Evolutionary conservation across 2,329 filamentous ascomycete genomes (phyloP).

Genomic region (Colletotrichum orbiculare): DNA sequence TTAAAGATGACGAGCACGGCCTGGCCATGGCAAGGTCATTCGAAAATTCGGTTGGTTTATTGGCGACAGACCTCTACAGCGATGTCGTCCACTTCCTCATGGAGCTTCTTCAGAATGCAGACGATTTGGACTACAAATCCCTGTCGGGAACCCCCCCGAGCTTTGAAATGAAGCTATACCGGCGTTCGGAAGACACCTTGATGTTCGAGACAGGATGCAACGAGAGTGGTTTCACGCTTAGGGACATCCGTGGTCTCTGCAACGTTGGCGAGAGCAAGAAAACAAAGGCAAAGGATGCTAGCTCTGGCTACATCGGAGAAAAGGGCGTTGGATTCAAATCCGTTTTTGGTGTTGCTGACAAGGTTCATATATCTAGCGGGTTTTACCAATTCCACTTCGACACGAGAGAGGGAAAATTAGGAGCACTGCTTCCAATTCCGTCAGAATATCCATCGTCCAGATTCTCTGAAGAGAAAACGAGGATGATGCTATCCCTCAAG

Average conservation of each 20-base stretch:
- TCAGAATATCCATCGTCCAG: background rate
- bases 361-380: conserved; percentile 49
- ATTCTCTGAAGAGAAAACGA: background rate
- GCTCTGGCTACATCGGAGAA: conserved; percentile 56
- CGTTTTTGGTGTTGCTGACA: conserved; percentile 58
- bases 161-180: too few species aligned
- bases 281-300: conserved; percentile 40
- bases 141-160: too few species aligned
- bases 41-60: too few species aligned
- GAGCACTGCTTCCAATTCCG: background rate
- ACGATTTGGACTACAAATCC: too few species aligned
- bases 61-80: too few species aligned
- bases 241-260: conserved; percentile 59
- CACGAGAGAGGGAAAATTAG: background rate
- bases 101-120: too few species aligned
- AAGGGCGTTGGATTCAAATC: conserved; percentile 66
- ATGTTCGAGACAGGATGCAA: conserved; percentile 60
- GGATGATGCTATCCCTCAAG: background rate
- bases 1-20: too few species aligned
- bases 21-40: too few species aligned
- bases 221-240: conserved; percentile 56
- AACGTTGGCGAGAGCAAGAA: conserved; percentile 59
- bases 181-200: too few species aligned
- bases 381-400: background rate
- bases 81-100: too few species aligned